Evolutionary conservation across 129 eudicot genomes (phyloP), one percentile per base, ranked within the genome.

Genomic region (Flaveria brownii): DNA sequence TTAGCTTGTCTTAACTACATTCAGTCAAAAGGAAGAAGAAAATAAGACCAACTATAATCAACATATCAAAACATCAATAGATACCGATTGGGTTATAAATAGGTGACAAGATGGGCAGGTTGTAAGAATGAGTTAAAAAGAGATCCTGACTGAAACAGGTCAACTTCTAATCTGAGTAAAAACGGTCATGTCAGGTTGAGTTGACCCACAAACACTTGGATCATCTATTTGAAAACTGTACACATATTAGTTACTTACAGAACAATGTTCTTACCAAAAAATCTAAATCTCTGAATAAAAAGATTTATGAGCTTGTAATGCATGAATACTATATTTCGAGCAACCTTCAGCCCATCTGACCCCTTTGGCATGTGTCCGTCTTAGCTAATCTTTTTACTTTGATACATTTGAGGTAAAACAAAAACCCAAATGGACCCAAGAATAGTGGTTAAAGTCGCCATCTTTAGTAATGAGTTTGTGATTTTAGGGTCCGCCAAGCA

Each of bases 1-100:
- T 91, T 94, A 18, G 98, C 98, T 87, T 94, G 98, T 73, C 93
- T 94, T 55, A 88, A 84, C 98, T 94, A 85, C 81, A 86, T 25
- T 39, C 71, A 73, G 6, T 42, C 2, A 17, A 67, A 56, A n/a
- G 51, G 15, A 73, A 73, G 17, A 46, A 16, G 23, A 50, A 6
- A 26, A 2, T 42, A 73, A 54, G 11, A 54, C 23, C 51, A 0
- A 15, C 8, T 49, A 15, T 56, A 43, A 39, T 26, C 57, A 68
- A 63, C 16, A 51, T 22, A 39, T 33, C 9, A 4, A 30, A 52
- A 10, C 36, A 67, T 64, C 7, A 14, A 28, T 0, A 61, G 13
- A n/a, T 13, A 15, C 7, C 1, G 22, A 15, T 18, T 9, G n/a
- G 41, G 39, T 25, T 2, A 20, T 14, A 57, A 22, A 4, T 28